These are phyloP conservation scores for Skeletonema menzelii DNA, from an alignment of 108 stramenopile species.

Conservation along the genomic window DNA sequence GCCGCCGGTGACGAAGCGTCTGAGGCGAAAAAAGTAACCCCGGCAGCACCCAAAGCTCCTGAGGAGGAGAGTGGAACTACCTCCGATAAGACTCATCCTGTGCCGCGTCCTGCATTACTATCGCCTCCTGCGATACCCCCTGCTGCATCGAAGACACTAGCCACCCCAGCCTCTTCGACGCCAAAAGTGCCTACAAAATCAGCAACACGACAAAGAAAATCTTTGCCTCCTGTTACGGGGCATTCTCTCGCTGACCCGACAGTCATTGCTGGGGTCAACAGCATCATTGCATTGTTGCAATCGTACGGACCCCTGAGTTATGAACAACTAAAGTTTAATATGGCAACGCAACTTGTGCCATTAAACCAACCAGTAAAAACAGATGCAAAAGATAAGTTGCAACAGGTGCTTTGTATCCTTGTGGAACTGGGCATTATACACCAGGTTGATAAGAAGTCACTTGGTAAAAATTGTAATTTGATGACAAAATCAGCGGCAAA, in stretches of 20 bases:
- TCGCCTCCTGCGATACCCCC: constrained; percentile 1
- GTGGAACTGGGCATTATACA: constrained; percentile 36
- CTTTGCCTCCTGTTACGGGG: not conserved
- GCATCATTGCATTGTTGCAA: constrained; percentile 25
- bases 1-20: not conserved
- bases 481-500: not conserved
- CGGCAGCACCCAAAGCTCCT: not conserved
- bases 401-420: constrained; percentile 22
- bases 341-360: constrained; percentile 33
- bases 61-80: not conserved
- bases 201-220: not conserved
- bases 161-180: not conserved
- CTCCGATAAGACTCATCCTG: not conserved
- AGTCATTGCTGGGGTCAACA: constrained; percentile 16
- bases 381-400: constrained; percentile 13
- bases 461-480: not conserved
- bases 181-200: not conserved
- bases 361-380: not conserved
- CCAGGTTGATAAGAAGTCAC: constrained; percentile 13
- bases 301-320: constrained; percentile 34
- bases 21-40: not conserved
- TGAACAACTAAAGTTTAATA: constrained; percentile 30
- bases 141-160: not conserved
- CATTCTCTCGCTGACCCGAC: constrained; percentile 16
- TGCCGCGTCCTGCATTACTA: not conserved